Evolutionary conservation across 352 stramenopile species (phyloP).

Genomic region (Sclerospora graminicola): DNA sequence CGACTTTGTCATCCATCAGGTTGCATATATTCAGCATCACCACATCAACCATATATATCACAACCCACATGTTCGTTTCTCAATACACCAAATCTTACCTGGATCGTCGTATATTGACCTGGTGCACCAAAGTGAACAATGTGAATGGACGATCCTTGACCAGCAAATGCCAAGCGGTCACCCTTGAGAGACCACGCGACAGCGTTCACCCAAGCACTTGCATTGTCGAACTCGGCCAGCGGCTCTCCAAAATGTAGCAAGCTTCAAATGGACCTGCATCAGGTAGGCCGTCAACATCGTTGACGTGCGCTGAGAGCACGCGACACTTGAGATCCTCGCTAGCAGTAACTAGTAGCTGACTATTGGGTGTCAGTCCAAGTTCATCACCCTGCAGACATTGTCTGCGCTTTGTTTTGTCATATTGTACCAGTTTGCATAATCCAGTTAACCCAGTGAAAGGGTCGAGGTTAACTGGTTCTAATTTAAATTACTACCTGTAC

Average conservation of each 20-base stretch:
- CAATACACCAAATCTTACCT: constrained; percentile 36
- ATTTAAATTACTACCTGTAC: no score
- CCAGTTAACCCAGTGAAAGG: no score
- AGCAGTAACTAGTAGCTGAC: constrained; percentile 85
- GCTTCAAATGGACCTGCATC: constrained; percentile 66
- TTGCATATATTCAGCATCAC: constrained; percentile 1
- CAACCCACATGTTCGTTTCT: no score
- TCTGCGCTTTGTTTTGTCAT: no score
- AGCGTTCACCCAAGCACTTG: constrained; percentile 86
- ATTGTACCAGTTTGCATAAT: no score
- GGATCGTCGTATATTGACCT: constrained; percentile 61
- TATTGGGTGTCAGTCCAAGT: constrained; percentile 90
- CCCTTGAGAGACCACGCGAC: constrained; percentile 88
- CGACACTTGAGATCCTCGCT: constrained; percentile 91
- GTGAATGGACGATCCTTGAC: constrained; percentile 87
- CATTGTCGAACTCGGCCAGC: constrained; percentile 80
- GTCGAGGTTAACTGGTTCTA: no score
- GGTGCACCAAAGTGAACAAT: constrained; percentile 79
- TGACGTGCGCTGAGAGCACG: constrained; percentile 85
- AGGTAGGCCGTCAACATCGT: constrained; percentile 64
- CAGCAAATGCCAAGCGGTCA: constrained; percentile 80
- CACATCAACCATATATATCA: not conserved
- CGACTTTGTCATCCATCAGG: constrained; percentile 32
- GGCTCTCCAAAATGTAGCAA: constrained; percentile 73
- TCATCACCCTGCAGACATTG: constrained; percentile 42